Base-by-base conservation (phyloP, 2,329 filamentous ascomycete genomes). In the Chaetothyriales sp. region DNA sequence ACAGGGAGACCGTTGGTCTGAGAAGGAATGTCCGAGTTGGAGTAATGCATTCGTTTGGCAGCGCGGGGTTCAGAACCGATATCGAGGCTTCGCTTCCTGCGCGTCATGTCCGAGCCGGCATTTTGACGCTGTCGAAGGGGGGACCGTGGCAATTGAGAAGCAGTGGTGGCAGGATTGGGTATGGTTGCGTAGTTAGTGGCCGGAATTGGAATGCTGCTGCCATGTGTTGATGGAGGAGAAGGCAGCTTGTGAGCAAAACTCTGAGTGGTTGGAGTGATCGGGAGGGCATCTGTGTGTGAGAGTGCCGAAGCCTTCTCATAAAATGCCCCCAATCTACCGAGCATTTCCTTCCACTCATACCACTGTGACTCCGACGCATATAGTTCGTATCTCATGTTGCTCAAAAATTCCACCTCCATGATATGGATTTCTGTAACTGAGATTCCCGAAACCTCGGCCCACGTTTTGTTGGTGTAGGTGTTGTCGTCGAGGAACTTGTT, bases 401-500 rank as follows among this genome's bases (percentile, higher is more conserved):
- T 95, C 57, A 98, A 74, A 62, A 98, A 98, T 67, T 98, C 92
- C n/a, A 98, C 92, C 67, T 98, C 92, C 92, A 98, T 98, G 45
- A 95, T 85, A 66, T 98, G 92, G 49, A 98, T 95, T 68, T 98
- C 92, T 55, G 85, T 82, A 10, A 97, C 90, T 1, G 86, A 82
- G 55, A 98, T 95, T 45, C 86, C 86, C 0, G 92, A 97, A 9
- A 98, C 92, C 63, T 98, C 92, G 2, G 90, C 92, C 92, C 92
- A 98, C 0, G 92, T 98, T 74, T 97, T 95, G 73, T 98, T 98
- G 40, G 92, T 97, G 69, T 98, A 98, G 0, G 92, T 97, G 67
- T 97, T 98, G 68, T 98, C 92, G 65, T 98, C 92, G 62, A 98
- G 73, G 66, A 97, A 98, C 73, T 98, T 98, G 69, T 98, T 98